phyloP scores from a whole-genome alignment of 2,329 filamentous ascomycete genomes.

The Aspergillus puulaauensis region DNA sequence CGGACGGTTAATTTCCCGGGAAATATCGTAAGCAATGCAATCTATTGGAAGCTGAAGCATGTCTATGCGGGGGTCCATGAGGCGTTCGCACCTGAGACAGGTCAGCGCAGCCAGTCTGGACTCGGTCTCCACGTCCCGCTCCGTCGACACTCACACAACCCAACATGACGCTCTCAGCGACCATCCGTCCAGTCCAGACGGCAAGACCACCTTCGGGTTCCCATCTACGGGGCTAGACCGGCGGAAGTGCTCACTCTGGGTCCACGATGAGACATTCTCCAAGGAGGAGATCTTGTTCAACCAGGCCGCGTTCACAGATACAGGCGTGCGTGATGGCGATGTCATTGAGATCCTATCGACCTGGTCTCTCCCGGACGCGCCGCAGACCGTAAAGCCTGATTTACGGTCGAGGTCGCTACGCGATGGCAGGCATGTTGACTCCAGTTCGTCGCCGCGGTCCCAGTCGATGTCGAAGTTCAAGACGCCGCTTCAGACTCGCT shows the following conservation, averaged over 20 bases:
- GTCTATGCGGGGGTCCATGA: conserved; percentile 40
- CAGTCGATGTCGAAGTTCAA: conserved; percentile 35
- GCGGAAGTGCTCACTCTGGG: conserved; percentile 52
- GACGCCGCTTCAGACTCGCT: conserved; percentile 45
- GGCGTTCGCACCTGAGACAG: conserved; percentile 42
- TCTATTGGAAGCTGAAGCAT: conserved; percentile 24
- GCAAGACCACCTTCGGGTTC: conserved; percentile 23
- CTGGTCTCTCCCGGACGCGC: conserved; percentile 44
- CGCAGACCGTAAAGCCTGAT: conserved; percentile 30
- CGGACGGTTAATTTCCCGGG: neutral
- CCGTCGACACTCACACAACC: conserved; percentile 23
- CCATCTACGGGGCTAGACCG: conserved; percentile 30
- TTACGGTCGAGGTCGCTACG: conserved; percentile 26
- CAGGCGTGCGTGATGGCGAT: conserved; percentile 63
- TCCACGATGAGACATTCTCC: conserved; percentile 71
- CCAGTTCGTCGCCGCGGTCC: conserved; percentile 21
- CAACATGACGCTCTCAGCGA: conserved; percentile 24
- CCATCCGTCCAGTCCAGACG: conserved; percentile 25
- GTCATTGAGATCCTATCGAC: conserved; percentile 71
- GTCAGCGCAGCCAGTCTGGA: conserved; percentile 42
- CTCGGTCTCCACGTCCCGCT: conserved; percentile 31
- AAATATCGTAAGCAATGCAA: conserved; percentile 21
- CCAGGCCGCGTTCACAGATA: conserved; percentile 65
- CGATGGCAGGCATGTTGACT: conserved; percentile 27
- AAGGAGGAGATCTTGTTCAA: conserved; percentile 80